Evolutionary conservation across 2,329 filamentous ascomycete species (phyloP), one percentile per base, ranked within the genome.

Genomic region (Pseudocercospora crystallina): DNA sequence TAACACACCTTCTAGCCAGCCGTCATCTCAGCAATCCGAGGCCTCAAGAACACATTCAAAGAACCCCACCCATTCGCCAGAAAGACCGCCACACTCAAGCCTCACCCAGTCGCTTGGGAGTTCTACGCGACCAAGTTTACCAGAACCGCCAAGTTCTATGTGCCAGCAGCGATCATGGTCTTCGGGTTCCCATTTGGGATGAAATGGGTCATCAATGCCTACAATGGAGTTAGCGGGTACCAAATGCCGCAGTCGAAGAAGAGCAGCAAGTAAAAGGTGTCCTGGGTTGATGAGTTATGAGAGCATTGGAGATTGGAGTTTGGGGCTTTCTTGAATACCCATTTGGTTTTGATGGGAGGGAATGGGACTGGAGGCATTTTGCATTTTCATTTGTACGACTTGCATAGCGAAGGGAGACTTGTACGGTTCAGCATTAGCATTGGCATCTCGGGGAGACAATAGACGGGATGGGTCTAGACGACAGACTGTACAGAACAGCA

Each of bases 161-260:
- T 43, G 1, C 15, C 47, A 9, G 55, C 45, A 8, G 17, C 49
- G 17, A 31, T 47, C 5, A 33, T 50, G 9, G 47, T 58, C 15
- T 47, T 55, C 7, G 53, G 49, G 4, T 56, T 49, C 52, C 55
- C 55, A 35, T 55, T 55, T 29, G 55, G 52, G 9, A 39, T 47
- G 53, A 50, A 47, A 29, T 42, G 29, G 8, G 41, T 40, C 10
- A 29, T 57, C 15, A 46, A 57, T 30, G 37, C 32, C 29, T 51
- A 34, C 8, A 57, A 57, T 42, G 54, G 54, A 1, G 50, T 56
- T 1, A 26, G 20, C 7, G 20, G 20, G 20, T 47, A 56, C 31
- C 46, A 50, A 17, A 36, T 33, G 36, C 41, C 47, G 8, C 43
- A 32, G 26, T 15, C 11, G 29, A 46, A 40, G 42, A 46, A 41